Base-by-base conservation (phyloP, 2,329 filamentous ascomycete species). In the Ampelomyces quisqualis region DNA sequence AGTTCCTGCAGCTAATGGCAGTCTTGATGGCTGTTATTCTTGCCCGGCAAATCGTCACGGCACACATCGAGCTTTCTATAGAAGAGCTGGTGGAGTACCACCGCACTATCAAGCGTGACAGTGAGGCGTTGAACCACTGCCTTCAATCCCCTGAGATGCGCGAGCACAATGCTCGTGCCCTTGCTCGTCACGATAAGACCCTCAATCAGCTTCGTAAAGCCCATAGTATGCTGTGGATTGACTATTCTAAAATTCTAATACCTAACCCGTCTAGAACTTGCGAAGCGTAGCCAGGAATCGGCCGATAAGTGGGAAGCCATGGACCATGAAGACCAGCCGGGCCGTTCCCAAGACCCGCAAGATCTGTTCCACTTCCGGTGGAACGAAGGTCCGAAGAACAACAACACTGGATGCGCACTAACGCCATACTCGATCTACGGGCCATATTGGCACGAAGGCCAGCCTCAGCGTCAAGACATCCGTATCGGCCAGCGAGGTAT, bases 381-480 rank as follows among this genome's bases (percentile, higher is more conserved):
- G 31, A 22, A 22, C 18, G 19, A 33, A 7, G 18, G n/a, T 11
- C 18, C 31, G 8, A 15, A 4, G 2, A 2, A 33, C 10, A 21
- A 33, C 11, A 11, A 33, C 18, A 14, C 38, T 14, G 33, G 30
- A 14, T 59, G 50, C 35, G 47, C 52, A 19, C 35, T 60, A 6
- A 34, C 50, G 7, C 51, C 57, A 3, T 48, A 53, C 30, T 42
- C 40, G 18, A 55, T 51, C 3, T 47, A 49, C 20, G 53, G 50
- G 13, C 51, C 55, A 2, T 64, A 51, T 34, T 58, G 74, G 45
- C 69, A 75, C 37, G 54, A 65, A 7, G 75, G 74, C 19, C 73
- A 77, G 53, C 68, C 69, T 28, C 51, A 78, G 43, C 69, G 76
- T n/a, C 49, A 64, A n/a, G 62, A 78, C 47, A 58, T 78, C 19